Conservation (phyloP, 2,329 filamentous ascomycete species). For the Aspergillus fijiensis region DNA sequence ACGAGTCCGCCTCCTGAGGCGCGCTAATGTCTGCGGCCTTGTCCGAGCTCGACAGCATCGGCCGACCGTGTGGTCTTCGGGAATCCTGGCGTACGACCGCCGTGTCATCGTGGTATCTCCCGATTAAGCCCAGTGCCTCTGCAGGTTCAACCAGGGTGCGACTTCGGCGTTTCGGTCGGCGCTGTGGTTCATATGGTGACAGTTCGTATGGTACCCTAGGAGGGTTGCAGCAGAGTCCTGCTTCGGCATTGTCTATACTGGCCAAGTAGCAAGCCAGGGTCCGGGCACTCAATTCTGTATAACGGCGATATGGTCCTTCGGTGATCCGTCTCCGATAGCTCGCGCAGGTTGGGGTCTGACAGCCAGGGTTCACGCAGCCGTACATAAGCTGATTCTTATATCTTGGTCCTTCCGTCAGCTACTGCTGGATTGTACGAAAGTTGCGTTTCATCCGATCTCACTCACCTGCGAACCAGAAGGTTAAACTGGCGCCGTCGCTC, state of each 20-base stretch:
- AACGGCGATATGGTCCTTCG: constrained; percentile 70
- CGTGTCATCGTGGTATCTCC: neutral
- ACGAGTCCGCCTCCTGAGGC: constrained; percentile 1
- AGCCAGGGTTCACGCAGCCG: constrained; percentile 69
- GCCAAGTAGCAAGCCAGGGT: constrained; percentile 78
- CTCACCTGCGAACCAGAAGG: constrained; percentile 65
- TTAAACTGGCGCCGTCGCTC: constrained; percentile 51
- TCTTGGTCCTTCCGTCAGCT: constrained; percentile 43
- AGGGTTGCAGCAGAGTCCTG: constrained; percentile 62
- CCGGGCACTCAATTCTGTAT: constrained; percentile 77
- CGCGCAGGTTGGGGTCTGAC: constrained; percentile 75
- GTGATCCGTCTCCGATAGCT: constrained; percentile 70
- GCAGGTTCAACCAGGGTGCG: constrained; percentile 19
- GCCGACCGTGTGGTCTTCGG: neutral
- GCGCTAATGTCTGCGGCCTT: neutral
- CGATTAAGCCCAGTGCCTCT: constrained; percentile 5
- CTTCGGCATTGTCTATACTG: constrained; percentile 73
- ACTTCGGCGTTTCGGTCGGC: constrained; percentile 33
- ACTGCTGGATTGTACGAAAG: constrained; percentile 4
- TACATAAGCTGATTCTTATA: constrained; percentile 79
- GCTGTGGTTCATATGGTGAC: constrained; percentile 25
- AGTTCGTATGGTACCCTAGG: constrained; percentile 31
- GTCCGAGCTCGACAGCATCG: neutral
- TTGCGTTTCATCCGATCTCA: constrained; percentile 9
- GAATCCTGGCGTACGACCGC: neutral